Evolutionary conservation across 768 basidiomycete species (phyloP).

Genomic region (Polyporus arcularius): DNA sequence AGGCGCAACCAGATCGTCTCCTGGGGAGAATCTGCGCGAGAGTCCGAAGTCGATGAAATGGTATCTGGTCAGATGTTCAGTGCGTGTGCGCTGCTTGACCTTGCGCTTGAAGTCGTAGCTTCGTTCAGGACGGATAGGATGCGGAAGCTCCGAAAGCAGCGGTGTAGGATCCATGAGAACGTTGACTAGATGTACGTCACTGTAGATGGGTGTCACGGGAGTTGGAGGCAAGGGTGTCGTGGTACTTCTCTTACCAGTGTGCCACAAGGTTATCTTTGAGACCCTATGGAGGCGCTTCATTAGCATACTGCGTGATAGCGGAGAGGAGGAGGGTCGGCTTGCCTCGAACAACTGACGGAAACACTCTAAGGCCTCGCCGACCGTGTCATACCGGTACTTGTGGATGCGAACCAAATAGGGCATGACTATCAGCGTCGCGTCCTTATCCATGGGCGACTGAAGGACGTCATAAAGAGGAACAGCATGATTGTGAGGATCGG

Average conservation of each 20-base stretch:
- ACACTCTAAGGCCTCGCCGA: constrained; percentile 39
- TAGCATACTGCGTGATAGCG: too few species aligned
- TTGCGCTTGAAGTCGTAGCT: constrained; percentile 18
- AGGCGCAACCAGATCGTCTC: constrained; percentile 4
- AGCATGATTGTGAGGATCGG: constrained; percentile 28
- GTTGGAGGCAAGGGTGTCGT: too few species aligned
- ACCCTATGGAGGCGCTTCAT: neutral
- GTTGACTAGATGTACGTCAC: too few species aligned
- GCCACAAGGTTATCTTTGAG: too few species aligned
- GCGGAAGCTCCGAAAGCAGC: too few species aligned
- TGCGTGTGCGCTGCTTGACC: constrained; percentile 26
- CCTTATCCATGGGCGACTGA: constrained; percentile 5
- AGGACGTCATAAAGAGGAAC: constrained; percentile 26
- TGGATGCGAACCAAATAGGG: constrained; percentile 32
- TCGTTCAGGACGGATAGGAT: too few species aligned
- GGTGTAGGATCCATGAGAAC: too few species aligned
- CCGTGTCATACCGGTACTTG: constrained; percentile 33
- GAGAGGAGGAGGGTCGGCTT: too few species aligned
- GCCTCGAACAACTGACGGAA: constrained; percentile 24
- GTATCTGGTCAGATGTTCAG: constrained; percentile 34
- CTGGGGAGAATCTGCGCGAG: constrained; percentile 5
- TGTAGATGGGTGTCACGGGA: too few species aligned
- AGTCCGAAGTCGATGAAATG: constrained; percentile 21
- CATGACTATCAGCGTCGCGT: constrained; percentile 30
- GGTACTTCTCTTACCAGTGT: too few species aligned